Evolutionary conservation across 2,329 filamentous ascomycete species (phyloP).

Genomic region (Plectosphaerella plurivora): DNA sequence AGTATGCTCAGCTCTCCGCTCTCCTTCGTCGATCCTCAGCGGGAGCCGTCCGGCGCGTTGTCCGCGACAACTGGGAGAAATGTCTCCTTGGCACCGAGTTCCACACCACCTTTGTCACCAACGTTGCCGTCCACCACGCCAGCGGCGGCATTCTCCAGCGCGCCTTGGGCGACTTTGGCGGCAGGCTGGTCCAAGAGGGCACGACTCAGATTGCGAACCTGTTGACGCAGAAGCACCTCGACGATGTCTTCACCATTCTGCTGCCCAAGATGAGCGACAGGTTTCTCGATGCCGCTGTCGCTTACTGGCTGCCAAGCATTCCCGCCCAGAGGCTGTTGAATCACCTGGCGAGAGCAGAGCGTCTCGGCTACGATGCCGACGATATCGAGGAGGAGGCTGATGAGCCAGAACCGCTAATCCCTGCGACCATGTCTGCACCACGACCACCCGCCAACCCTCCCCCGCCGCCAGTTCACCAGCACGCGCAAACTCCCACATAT

Average conservation of each 20-base stretch:
- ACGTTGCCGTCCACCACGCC: conserved; percentile 43
- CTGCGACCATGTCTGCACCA: conserved; percentile 15
- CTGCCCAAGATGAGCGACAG: conserved; percentile 39
- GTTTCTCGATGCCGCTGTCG: conserved; percentile 50
- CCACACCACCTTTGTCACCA: conserved; percentile 49
- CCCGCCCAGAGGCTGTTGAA: conserved; percentile 51
- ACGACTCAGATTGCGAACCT: conserved; percentile 36
- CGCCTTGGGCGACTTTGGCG: conserved; percentile 41
- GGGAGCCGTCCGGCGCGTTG: conserved; percentile 39
- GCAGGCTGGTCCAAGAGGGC: conserved; percentile 33
- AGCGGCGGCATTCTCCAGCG: conserved; percentile 26
- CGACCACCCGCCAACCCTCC: too few species aligned
- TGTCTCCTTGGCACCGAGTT: conserved; percentile 46
- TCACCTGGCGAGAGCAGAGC: conserved; percentile 50
- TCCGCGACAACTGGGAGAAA: conserved; percentile 48
- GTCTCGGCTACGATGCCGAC: conserved; percentile 49
- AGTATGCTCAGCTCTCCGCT: conserved; percentile 30
- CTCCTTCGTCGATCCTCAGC: conserved; percentile 35
- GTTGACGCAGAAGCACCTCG: conserved; percentile 35
- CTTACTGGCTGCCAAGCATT: conserved; percentile 47
- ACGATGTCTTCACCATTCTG: conserved; percentile 36
- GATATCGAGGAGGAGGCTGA: conserved; percentile 42
- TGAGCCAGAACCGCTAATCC: conserved; percentile 20
- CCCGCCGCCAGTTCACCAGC: too few species aligned
- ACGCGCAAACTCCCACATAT: conserved; percentile 1